Base-by-base conservation (phyloP, 805 yeast genomes). In the Starmerella cellae region DNA sequence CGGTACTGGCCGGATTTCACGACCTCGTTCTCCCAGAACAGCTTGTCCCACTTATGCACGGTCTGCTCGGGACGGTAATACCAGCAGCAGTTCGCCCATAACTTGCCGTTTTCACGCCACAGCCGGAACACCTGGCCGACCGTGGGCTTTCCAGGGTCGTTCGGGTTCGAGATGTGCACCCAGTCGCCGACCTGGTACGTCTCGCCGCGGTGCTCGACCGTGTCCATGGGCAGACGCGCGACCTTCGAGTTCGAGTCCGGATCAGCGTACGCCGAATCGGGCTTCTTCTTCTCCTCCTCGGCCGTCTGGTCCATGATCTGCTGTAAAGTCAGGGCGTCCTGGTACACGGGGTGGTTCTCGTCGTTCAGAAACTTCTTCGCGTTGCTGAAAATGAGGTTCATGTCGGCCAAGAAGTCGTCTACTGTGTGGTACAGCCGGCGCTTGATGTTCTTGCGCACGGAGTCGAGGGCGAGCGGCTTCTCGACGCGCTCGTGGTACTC, bases 11-110 rank as follows among this genome's bases (percentile, higher is more conserved):
- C 95, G 1, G 95, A 80, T 62, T 91, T 91, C 61, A 88, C 84
- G 28, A 91, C 97, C 64, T 91, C 98, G 59, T 91, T 85, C 52
- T 79, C 84, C 63, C 82, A 83, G 60, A 91, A 91, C 43, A 85
- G 64, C 56, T 95, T 70, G 62, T 91, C 97, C 35, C 71, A 79
- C 53, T 93, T 73, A 61, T 91, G 98, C 35, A 91, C 94, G 0
- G 98, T 91, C 69, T 93, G 96, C 60, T 91, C 97, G 1, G 98
- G 95, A 53, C 97, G 75, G 56, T 83, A 80, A 62, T 88, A 91
- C 98, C 97, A 91, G 66, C 97, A 91, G 31, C 83, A 94, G 59
- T 91, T 88, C 57, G 87, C 73, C 76, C 87, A 87, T 47, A 79
- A 73, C 54, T 78, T 77, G 42, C 87, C 93, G 50, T 85, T 93